A percentile compares a stretch with the other conserved stretches of the same genome.
These are phyloP conservation scores for Citrus maxima DNA, from an alignment of 345 rosid genomes.

Conservation along the genomic window DNA sequence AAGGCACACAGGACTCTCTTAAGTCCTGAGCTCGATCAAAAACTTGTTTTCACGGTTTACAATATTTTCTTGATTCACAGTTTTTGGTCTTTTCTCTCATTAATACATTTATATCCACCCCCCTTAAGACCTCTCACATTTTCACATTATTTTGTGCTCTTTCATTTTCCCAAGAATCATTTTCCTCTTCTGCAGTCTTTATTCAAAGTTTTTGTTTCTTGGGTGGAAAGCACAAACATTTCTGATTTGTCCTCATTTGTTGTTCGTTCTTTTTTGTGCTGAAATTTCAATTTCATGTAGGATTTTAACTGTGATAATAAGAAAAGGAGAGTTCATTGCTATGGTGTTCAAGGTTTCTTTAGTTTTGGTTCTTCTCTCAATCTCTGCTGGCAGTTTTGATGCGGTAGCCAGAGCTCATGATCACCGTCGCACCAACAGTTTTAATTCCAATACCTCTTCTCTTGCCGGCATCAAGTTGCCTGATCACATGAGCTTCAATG, in stretches of 20 bases:
- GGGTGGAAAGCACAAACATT: not conserved
- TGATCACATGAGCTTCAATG: slow-evolving; percentile 63
- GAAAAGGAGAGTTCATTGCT: slow-evolving; percentile 23
- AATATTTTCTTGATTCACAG: not conserved
- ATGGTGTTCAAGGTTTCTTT: slow-evolving; percentile 48
- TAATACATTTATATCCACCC: not conserved
- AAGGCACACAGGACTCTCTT: not conserved
- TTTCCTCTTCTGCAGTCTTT: not conserved
- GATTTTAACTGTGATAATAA: slow-evolving; percentile 18
- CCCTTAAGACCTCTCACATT: not conserved
- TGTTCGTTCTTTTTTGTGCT: not conserved
- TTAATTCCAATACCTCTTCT: slow-evolving; percentile 38
- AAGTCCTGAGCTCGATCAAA: not conserved
- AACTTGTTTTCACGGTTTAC: not conserved
- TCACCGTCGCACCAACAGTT: slow-evolving; percentile 24
- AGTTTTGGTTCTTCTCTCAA: slow-evolving; percentile 31
- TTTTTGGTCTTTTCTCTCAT: not conserved
- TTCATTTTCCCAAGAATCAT: not conserved
- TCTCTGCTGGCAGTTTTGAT: slow-evolving; percentile 33
- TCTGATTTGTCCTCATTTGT: not conserved
- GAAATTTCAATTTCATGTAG: slow-evolving; percentile 9
- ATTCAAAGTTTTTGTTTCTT: not conserved
- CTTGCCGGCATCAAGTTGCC: slow-evolving; percentile 65
- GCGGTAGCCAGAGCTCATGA: slow-evolving; percentile 35
- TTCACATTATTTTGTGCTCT: not conserved